Conservation (phyloP, 768 basidiomycete genomes). For the Gymnopilus dilepis region DNA sequence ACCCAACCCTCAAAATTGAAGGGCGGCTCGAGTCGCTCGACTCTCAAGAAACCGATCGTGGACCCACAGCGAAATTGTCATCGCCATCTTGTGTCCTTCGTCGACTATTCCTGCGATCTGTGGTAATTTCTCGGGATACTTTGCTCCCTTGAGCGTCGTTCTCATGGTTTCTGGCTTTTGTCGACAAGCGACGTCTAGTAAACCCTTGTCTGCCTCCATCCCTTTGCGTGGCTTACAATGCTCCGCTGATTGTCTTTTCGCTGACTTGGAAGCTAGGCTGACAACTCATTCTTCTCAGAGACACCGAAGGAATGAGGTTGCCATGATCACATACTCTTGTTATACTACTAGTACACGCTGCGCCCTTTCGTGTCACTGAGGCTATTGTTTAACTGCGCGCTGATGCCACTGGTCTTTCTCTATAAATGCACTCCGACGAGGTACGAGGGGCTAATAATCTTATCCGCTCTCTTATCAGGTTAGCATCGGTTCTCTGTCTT, state of each 20-base stretch:
- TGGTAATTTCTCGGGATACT: not conserved
- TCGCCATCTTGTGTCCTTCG: not conserved
- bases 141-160: not conserved
- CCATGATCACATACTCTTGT: constrained; percentile 3
- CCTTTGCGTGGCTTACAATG: not conserved
- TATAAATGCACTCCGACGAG: constrained; percentile 1
- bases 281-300: not conserved
- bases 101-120: too few species aligned
- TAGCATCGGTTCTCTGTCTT: not conserved
- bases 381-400: not conserved
- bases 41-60: too few species aligned
- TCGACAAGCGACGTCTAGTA: not conserved
- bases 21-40: too few species aligned
- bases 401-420: not conserved
- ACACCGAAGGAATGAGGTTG: not conserved
- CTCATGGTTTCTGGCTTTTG: constrained; percentile 5
- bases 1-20: too few species aligned
- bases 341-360: too few species aligned
- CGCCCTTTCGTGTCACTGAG: too few species aligned
- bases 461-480: not conserved
- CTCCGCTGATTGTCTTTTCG: not conserved
- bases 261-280: not conserved
- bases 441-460: not conserved
- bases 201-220: not conserved
- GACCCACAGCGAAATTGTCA: not conserved